Evolutionary conservation across 2,329 filamentous ascomycete species (phyloP), one percentile per base, ranked within the genome.

Genomic region (Xylariaceae sp.): DNA sequence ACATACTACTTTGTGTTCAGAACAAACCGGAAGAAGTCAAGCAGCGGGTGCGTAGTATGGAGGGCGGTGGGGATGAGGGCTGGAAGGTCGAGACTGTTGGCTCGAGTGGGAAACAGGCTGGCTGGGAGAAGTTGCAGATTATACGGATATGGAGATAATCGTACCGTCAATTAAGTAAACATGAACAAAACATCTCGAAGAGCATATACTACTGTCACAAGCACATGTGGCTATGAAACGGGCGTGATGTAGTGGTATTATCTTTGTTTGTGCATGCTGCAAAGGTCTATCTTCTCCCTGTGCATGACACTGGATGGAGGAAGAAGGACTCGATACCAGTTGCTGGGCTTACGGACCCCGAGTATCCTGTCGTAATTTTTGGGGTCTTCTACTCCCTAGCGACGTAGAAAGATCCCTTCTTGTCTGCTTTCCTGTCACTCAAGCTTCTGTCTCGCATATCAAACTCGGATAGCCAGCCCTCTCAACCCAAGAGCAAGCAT

Each of bases 121-220:
- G 94, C 0, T 96, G 93, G 92, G 94, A 99, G 75, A 95, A 88
- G 73, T 75, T 99, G 70, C 87, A 91, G 66, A 88, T 99, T 63
- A 75, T 97, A 61, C 83, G 92, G 67, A 88, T 96, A 67, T 96
- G 90, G 88, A 82, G 83, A 63, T 76, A 76, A 28, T 51, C 45
- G 51, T 47, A 50, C 22, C 7, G 39, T 48, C 51, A 22, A 6
- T 33, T 7, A 33, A 31, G 22, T 7, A 12, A 48, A 28, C 34
- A 40, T 47, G 42, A 47, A 28, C 51, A 48, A 16, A 51, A 53
- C 46, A 33, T 28, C 22, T 28, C 22, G 22, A 28, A 28, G 22
- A 28, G 22, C 22, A 28, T 7, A 28, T 4, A 7, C 22, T 28
- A 28, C 22, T 28, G 22, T 28, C 7, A 28, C 22, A 28, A 28